Conservation (phyloP, 345 rosid species). For the Jatropha curcas region DNA sequence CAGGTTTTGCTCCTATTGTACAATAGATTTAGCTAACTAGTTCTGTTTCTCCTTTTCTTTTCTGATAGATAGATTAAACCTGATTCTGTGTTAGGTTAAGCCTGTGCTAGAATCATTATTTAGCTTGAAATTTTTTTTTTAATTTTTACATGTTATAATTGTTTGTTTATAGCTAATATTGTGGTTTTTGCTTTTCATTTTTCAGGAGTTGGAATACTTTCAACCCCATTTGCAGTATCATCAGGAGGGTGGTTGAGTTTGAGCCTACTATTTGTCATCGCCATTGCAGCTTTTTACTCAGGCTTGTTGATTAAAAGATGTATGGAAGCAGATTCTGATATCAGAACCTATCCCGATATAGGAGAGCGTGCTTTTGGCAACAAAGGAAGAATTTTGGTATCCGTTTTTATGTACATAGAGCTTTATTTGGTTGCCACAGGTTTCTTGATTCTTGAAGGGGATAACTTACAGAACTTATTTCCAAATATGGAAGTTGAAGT, state of each 20-base stretch:
- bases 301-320: slow-evolving; percentile 76
- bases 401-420: slow-evolving; percentile 68
- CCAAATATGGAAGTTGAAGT: slow-evolving; percentile 49
- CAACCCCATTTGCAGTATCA: slow-evolving; percentile 79
- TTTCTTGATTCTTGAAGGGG: slow-evolving; percentile 88
- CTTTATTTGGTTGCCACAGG: slow-evolving; percentile 83
- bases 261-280: slow-evolving; percentile 52
- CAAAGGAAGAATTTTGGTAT: slow-evolving; percentile 55
- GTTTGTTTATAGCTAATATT: neutral
- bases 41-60: no score
- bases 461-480: slow-evolving; percentile 63
- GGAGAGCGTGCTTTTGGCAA: slow-evolving; percentile 79
- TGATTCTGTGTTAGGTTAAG: no score
- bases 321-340: slow-evolving; percentile 65
- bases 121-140: no score
- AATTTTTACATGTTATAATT: no score
- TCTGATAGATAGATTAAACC: no score
- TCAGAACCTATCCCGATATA: slow-evolving; percentile 77
- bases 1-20: slow-evolving; percentile 43
- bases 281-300: slow-evolving; percentile 61
- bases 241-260: slow-evolving; percentile 95
- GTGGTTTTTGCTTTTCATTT: neutral
- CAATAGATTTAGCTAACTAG: no score
- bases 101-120: neutral
- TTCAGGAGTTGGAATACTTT: slow-evolving; percentile 86